Percentiles rank a stretch among this genome's conserved stretches.
Conservation (phyloP, 495 filamentous ascomycete genomes). For the Rusavskia elegans region DNA sequence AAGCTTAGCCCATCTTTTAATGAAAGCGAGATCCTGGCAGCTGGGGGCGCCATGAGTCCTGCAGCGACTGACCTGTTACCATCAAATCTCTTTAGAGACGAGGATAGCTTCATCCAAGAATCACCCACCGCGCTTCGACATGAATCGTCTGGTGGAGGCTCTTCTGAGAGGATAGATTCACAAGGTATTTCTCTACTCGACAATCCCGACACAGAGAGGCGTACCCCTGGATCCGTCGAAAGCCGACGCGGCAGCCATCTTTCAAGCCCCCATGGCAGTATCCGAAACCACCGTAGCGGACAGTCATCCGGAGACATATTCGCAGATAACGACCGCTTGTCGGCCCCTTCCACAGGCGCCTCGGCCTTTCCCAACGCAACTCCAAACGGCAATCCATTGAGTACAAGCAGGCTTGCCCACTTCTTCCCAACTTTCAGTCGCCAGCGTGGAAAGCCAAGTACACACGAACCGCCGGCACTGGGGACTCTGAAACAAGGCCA, state of each 20-base stretch:
- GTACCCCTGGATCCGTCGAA: constrained; percentile 55
- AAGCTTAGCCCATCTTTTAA: not conserved
- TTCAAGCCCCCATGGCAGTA: constrained; percentile 48
- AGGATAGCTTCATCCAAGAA: constrained; percentile 45
- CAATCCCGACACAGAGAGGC: constrained; percentile 34
- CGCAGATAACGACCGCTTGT: constrained; percentile 17
- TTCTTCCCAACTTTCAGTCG: constrained; percentile 52
- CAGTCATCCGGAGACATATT: constrained; percentile 10
- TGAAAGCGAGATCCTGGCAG: constrained; percentile 33
- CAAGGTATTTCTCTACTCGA: constrained; percentile 23
- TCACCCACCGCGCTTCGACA: constrained; percentile 24
- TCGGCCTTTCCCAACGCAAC: constrained; percentile 12
- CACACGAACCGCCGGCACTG: constrained; percentile 51
- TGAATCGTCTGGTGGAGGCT: constrained; percentile 11
- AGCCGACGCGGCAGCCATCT: constrained; percentile 47
- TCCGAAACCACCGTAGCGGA: constrained; percentile 31
- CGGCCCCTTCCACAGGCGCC: constrained; percentile 17
- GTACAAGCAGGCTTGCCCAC: constrained; percentile 37
- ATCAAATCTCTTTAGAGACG: constrained; percentile 63
- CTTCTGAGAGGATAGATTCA: constrained; percentile 19
- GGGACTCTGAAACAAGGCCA: constrained; percentile 62
- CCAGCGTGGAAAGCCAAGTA: constrained; percentile 52
- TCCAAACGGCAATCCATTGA: constrained; percentile 14
- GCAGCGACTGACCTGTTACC: constrained; percentile 64
- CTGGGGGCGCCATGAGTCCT: constrained; percentile 61